A percentile compares a stretch with the other conserved stretches of the same genome.
Evolutionary conservation across 2,329 filamentous ascomycete species (phyloP).

Genomic region (Colletotrichum tanaceti): DNA sequence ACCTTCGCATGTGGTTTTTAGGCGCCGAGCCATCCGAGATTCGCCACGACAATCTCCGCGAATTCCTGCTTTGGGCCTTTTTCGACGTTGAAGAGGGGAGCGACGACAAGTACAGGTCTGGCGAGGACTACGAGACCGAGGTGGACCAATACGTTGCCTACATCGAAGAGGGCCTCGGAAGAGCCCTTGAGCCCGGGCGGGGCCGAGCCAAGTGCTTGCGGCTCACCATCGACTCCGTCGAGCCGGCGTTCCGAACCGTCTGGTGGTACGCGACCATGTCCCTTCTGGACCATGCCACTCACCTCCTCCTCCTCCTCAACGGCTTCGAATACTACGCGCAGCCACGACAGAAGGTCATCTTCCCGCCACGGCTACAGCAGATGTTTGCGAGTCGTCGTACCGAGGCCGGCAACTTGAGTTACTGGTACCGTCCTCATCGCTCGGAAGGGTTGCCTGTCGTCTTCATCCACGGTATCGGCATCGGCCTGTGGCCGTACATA

Average conservation of each 20-base stretch:
- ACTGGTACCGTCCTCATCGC: conserved; percentile 74
- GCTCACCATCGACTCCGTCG: conserved; percentile 71
- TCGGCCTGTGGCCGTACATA: conserved; percentile 73
- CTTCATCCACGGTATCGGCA: conserved; percentile 78
- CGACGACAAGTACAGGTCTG: not conserved
- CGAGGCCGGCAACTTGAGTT: conserved; percentile 62
- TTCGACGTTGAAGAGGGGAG: conserved; percentile 42
- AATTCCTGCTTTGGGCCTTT: conserved; percentile 74
- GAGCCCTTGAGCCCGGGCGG: conserved; percentile 62
- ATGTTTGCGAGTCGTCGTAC: conserved; percentile 55
- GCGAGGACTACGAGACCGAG: conserved; percentile 57
- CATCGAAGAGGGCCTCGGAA: conserved; percentile 63
- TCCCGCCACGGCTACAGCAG: conserved; percentile 31
- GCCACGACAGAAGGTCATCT: conserved; percentile 44
- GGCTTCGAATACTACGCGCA: conserved; percentile 65
- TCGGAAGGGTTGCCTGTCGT: conserved; percentile 69
- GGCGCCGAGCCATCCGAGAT: conserved; percentile 68
- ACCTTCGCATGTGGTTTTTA: conserved; percentile 75
- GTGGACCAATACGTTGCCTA: conserved; percentile 64
- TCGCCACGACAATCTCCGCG: conserved; percentile 73
- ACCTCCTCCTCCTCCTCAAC: conserved; percentile 56
- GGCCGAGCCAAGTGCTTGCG: conserved; percentile 69
- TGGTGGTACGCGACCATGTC: conserved; percentile 72
- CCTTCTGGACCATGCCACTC: conserved; percentile 63
- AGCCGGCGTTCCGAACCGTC: conserved; percentile 69